A percentile compares a stretch with the other conserved stretches of the same genome.
Conservation (phyloP, 768 basidiomycete species). For the Daedalea quercina region DNA sequence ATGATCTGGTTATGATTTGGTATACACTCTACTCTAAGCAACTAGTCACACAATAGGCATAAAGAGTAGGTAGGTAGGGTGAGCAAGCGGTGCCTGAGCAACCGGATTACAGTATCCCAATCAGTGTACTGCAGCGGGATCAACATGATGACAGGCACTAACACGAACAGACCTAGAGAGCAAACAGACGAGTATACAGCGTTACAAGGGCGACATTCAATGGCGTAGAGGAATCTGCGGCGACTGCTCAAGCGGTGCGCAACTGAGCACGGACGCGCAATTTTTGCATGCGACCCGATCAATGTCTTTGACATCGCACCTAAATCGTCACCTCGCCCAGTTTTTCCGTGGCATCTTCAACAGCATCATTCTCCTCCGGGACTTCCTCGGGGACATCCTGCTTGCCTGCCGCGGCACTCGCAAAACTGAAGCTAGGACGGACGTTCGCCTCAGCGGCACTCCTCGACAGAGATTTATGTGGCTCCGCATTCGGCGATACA, state of each 20-base stretch:
- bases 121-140: too few relatives aligned
- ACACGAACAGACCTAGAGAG: too few relatives aligned
- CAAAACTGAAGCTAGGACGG: conserved; percentile 75
- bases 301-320: background rate
- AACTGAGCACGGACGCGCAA: background rate
- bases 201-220: too few relatives aligned
- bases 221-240: too few relatives aligned
- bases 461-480: conserved; percentile 8
- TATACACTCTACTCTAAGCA: conserved; percentile 1
- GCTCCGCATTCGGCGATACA: conserved; percentile 17
- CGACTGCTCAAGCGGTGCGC: background rate
- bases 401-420: conserved; percentile 57
- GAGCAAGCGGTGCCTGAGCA: too few relatives aligned
- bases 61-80: background rate
- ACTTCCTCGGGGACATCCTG: conserved; percentile 27
- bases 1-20: background rate
- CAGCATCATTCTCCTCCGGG: conserved; percentile 15
- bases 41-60: background rate
- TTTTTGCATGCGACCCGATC: background rate
- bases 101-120: too few relatives aligned
- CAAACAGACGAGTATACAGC: too few relatives aligned
- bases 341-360: conserved; percentile 23
- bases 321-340: conserved; percentile 31
- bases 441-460: conserved; percentile 38
- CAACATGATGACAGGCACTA: too few relatives aligned